Conservation (phyloP, 139 green algal genomes). For the Closterium sp. region DNA sequence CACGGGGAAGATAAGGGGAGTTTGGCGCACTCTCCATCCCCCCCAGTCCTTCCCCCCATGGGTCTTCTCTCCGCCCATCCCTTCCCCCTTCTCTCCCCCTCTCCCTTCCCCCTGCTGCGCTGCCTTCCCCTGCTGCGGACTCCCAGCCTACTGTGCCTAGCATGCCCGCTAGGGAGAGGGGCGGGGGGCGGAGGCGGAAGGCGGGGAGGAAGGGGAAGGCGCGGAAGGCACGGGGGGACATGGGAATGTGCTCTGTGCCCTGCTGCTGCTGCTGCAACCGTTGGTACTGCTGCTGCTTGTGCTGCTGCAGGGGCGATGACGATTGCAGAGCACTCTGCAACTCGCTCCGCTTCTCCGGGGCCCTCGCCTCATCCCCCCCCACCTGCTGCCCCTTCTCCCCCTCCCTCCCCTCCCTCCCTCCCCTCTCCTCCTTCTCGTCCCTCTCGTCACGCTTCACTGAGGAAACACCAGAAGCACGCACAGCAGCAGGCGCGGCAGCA, state of each 20-base stretch:
- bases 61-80: background rate
- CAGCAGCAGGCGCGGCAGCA: background rate
- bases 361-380: too few species aligned
- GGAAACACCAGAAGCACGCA: background rate
- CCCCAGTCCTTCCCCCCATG: background rate
- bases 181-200: background rate
- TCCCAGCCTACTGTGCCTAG: background rate
- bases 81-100: background rate
- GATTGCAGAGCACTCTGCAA: background rate
- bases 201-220: background rate
- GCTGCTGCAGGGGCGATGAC: background rate
- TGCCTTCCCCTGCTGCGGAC: background rate
- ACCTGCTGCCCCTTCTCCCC: background rate
- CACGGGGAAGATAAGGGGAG: background rate
- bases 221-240: background rate
- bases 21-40: background rate
- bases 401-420: background rate
- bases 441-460: background rate
- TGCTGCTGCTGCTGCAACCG: constrained; percentile 5
- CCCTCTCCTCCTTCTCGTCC: background rate
- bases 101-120: background rate
- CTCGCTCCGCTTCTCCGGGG: background rate
- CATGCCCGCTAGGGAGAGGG: background rate
- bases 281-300: background rate
- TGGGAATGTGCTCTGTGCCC: background rate